Evolutionary conservation across 129 eudicot species (phyloP), one percentile per base, ranked within the genome.

Genomic region (Oenanthe sinensis): DNA sequence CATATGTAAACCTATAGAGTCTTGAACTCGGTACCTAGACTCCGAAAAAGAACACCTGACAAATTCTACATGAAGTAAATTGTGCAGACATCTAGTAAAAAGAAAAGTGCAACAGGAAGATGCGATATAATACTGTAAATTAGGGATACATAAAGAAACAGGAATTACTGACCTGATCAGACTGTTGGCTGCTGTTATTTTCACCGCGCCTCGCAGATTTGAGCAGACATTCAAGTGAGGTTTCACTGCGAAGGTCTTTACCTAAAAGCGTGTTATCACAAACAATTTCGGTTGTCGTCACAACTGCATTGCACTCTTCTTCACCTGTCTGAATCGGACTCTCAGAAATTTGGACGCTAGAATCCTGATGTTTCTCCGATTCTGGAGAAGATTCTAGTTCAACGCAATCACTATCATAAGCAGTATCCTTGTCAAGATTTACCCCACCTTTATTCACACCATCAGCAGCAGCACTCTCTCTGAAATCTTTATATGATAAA

Each of bases 161-260:
- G 15, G 63, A 60, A 81, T 49, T 52, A 86, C 84, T 58, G 78
- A 92, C 97, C 97, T 86, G 85, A 77, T 50, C 65, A 74, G 86
- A 77, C 30, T 69, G 86, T 78, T 79, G 84, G 78, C 33, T 80
- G 71, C 37, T 77, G 76, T 81, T 78, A 26, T 58, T 73, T 39
- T 67, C 80, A 33, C 55, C 81, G 75, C 45, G 1, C 42, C 45
- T 82, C 10, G 85, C 72, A 75, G 90, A 79, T 40, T 82, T 75
- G 4, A 88, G 80, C 70, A 86, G 87, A 62, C 79, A 87, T 77
- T 85, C 86, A 30, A 87, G 92, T 50, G 91, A 83, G 71, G 86
- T 84, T 50, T 82, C 88, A 50, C 84, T 76, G 73, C 58, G 74
- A 62, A 81, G 83, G 45, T 82, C 83, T 77, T 85, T 79, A 81